A percentile compares a stretch with the other conserved stretches of the same genome.
phyloP scores from a whole-genome alignment of 306 rosid species.

The Pyrus communis region DNA sequence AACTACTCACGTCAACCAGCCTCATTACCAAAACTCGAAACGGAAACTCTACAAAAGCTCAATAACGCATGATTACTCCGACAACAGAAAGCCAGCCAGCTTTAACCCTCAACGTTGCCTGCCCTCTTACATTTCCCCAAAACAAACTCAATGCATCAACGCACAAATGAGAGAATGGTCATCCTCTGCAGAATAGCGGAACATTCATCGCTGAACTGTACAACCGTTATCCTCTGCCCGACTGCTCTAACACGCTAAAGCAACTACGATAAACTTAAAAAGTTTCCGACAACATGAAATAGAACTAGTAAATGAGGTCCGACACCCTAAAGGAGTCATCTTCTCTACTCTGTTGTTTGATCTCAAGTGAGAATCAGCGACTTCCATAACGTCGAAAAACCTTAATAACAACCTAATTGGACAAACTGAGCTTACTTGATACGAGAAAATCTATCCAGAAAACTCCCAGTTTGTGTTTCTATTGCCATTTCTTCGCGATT shows the following conservation, averaged over 20 bases:
- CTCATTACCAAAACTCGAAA: no score
- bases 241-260: no score
- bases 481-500: neutral
- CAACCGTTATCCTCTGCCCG: no score
- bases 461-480: no score
- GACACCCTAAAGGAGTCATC: neutral
- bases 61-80: no score
- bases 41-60: no score
- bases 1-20: no score
- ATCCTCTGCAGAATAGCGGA: neutral
- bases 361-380: neutral
- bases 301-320: neutral
- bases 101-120: no score
- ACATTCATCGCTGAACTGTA: neutral
- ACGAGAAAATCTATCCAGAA: neutral
- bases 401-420: neutral
- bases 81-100: no score
- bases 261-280: neutral
- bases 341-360: neutral
- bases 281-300: neutral
- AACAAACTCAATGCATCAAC: neutral
- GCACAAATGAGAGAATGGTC: no score
- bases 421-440: neutral
- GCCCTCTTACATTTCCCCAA: neutral
- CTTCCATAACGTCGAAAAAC: neutral